phyloP scores from a whole-genome alignment of 2,329 filamentous ascomycete genomes.

The Coniochaeta sp. region DNA sequence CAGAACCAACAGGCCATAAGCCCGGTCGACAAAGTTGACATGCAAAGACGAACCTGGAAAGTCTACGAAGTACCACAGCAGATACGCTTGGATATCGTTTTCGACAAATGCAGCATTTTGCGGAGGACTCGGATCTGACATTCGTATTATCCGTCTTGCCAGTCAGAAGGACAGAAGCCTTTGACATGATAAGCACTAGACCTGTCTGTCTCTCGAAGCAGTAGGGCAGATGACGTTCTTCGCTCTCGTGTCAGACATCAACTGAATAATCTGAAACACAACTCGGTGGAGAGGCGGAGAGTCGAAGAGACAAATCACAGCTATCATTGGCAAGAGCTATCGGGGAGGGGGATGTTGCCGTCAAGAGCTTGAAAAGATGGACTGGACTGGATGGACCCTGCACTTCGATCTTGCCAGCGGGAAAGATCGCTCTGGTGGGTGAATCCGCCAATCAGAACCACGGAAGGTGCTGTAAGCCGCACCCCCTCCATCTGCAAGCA shows the following conservation, averaged over 20 bases:
- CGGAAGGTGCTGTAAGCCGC: not conserved
- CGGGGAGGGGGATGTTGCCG: too few relatives aligned
- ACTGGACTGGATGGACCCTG: not conserved
- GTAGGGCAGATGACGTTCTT: not conserved
- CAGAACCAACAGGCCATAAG: too few relatives aligned
- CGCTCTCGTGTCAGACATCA: not conserved
- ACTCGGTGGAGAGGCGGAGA: not conserved
- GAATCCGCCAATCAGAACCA: not conserved
- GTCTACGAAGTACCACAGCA: too few relatives aligned
- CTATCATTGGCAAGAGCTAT: too few relatives aligned
- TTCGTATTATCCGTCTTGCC: not conserved
- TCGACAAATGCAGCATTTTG: too few relatives aligned
- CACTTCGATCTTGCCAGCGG: not conserved
- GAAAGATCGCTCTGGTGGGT: not conserved
- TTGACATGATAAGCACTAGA: not conserved
- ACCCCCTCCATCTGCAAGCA: conserved; percentile 1
- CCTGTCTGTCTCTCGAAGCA: too few relatives aligned
- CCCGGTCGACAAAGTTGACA: too few relatives aligned
- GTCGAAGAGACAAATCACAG: not conserved
- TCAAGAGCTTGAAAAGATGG: too few relatives aligned
- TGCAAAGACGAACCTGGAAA: too few relatives aligned
- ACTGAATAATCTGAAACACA: not conserved
- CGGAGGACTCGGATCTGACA: not conserved
- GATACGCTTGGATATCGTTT: too few relatives aligned
- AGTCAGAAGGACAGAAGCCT: not conserved